A percentile compares a stretch with the other conserved stretches of the same genome.
phyloP scores from a whole-genome alignment of 192 early-diverging fungal genomes.

The Chytriomyces sp. region DNA sequence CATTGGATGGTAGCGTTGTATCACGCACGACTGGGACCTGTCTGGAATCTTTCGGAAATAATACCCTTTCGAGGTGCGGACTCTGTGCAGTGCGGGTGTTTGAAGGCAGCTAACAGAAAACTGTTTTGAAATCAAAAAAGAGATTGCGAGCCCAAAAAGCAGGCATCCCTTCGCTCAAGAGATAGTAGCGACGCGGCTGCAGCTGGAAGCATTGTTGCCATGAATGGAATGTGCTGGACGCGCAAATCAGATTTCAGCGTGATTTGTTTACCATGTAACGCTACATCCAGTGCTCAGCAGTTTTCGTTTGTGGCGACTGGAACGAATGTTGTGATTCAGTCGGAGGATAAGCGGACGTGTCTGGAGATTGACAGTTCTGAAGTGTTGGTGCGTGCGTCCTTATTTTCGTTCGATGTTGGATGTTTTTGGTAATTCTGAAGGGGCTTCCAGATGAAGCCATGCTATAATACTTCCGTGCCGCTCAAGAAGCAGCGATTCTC shows the following conservation, averaged over 20 bases:
- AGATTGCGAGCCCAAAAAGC: background rate
- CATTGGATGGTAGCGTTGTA: background rate
- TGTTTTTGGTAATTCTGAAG: background rate
- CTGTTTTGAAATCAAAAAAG: background rate
- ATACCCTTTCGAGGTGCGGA: background rate
- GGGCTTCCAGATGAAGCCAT: conserved; percentile 11
- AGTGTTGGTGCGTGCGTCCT: background rate
- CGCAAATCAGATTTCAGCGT: background rate
- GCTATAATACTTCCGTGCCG: background rate
- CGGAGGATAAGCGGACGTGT: background rate
- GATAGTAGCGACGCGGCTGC: background rate
- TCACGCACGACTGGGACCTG: background rate
- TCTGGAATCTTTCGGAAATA: background rate
- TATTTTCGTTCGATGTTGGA: background rate
- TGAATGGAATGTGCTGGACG: background rate
- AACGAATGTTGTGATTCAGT: background rate
- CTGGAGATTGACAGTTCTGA: background rate
- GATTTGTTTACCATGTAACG: background rate
- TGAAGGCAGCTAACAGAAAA: background rate
- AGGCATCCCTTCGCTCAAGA: background rate
- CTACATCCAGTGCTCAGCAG: background rate
- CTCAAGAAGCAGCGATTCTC: conserved; percentile 19
- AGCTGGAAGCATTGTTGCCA: background rate
- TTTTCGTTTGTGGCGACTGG: background rate
- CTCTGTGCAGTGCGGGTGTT: background rate